Percentiles rank a stretch among this genome's conserved stretches.
These are phyloP conservation scores for Cutaneotrichosporon sp. DNA, from an alignment of 1,284 basidiomycete genomes.

Conservation along the genomic window DNA sequence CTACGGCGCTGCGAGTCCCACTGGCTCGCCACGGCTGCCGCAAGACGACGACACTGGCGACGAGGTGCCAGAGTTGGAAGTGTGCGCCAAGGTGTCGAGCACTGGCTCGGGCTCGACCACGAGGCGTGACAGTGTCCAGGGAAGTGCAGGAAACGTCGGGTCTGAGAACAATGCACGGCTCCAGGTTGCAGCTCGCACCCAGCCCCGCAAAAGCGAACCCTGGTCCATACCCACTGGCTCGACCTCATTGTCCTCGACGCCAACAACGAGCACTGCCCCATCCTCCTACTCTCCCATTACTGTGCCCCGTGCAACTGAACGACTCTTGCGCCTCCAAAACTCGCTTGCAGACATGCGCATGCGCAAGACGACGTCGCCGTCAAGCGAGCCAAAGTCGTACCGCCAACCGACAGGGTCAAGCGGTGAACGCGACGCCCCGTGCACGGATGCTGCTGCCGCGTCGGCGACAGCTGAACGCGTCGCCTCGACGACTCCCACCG, in stretches of 20 bases:
- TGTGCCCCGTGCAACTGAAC: conserved; percentile 13
- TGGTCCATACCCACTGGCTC: background rate
- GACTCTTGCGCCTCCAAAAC: conserved; percentile 14
- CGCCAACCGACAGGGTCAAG: too few species aligned
- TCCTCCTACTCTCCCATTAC: background rate
- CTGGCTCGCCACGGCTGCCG: background rate
- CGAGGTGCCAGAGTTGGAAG: background rate
- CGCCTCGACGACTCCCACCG: background rate
- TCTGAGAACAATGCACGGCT: background rate
- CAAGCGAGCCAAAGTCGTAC: background rate
- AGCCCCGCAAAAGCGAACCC: background rate
- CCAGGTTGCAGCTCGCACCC: background rate
- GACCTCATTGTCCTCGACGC: too few species aligned
- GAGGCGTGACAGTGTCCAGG: background rate
- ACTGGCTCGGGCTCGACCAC: too few species aligned
- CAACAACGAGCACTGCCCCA: background rate
- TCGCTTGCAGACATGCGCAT: conserved; percentile 18
- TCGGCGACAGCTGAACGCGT: background rate
- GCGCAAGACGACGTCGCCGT: background rate
- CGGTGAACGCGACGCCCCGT: background rate
- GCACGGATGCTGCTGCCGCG: background rate
- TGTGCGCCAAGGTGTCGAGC: too few species aligned
- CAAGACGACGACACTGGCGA: background rate
- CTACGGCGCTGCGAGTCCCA: too few species aligned
- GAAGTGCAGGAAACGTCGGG: background rate